Base-by-base conservation (phyloP, 495 filamentous ascomycete genomes). In the Xylaria nigripes region DNA sequence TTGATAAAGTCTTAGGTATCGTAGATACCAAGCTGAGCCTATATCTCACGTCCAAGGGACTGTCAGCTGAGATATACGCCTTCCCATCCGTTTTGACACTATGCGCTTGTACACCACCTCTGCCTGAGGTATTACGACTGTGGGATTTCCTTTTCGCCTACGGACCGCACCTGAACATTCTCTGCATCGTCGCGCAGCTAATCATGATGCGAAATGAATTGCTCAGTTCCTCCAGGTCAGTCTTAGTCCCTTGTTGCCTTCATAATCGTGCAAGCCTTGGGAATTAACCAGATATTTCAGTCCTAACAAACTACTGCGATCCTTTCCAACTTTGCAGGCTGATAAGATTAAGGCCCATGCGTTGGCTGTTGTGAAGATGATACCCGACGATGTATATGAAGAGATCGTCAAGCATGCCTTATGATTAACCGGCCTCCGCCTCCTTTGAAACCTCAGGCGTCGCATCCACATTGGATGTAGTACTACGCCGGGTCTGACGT, bases 61-160 rank as follows among this genome's bases (percentile, higher is more conserved):
- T 99, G 72, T 83, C 86, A 52, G 93, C 93, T 2, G 87, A 96
- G 71, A 81, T 99, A 22, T 99, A 96, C 64, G 94, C 90, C n/a
- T 99, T 99, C 64, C 88, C 93, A 6, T 94, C 89, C 9, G 93
- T 99, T 0, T 75, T 97, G 34, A 99, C 93, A 0, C 76, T 97
- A 16, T 96, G 89, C 65, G 93, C 94, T 29, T 96, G 93, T 61
- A 97, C 94, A 21, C 94, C 94, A n/a, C 94, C 93, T 2, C 68
- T 99, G 32, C 93, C 91, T 0, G 92, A 99, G 64, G 93, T 99
- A 6, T 72, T 98, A 32, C 81, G 86, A 50, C 77, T 97, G n/a
- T 99, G 93, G 93, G 93, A 99, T 68, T 99, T 99, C 60, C 74
- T 97, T 12, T 90, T 99, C 64, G 91, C 93, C 0, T 99, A 96